Evolutionary conservation across 305 asterid genomes (phyloP).

Genomic region (Solanum hybrid): DNA sequence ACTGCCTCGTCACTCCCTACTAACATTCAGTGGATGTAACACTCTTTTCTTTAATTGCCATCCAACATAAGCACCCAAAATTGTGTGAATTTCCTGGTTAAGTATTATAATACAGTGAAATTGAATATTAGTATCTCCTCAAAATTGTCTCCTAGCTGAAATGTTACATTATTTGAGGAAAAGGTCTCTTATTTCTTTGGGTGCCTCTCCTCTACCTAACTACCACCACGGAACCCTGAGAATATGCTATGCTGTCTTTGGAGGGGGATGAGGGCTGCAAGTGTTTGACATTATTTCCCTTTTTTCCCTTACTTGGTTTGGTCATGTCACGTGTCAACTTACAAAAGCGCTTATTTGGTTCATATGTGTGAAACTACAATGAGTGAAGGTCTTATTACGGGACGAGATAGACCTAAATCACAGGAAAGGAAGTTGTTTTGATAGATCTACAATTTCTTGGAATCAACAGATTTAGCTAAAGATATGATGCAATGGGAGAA

Average conservation of each 20-base stretch:
- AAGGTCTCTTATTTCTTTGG: not conserved
- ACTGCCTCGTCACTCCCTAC: constrained; percentile 9
- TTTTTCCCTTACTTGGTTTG: not conserved
- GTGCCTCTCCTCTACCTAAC: not conserved
- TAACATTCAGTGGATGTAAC: constrained; percentile 70
- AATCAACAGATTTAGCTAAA: not conserved
- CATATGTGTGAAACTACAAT: not conserved
- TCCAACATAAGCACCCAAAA: constrained; percentile 49
- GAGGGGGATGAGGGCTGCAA: not conserved
- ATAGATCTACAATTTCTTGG: not conserved
- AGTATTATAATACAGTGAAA: not conserved
- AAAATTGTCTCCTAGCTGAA: not conserved
- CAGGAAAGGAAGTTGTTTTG: not conserved
- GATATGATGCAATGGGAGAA: not conserved
- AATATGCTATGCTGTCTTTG: not conserved
- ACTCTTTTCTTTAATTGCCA: constrained; percentile 73
- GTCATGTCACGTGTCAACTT: not conserved
- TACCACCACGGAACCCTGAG: not conserved
- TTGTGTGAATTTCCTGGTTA: not conserved
- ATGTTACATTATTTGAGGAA: not conserved
- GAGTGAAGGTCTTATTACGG: not conserved
- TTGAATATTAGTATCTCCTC: not conserved
- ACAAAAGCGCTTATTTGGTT: not conserved
- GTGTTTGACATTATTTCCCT: not conserved
- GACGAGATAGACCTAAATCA: not conserved